phyloP scores from a whole-genome alignment of 495 filamentous ascomycete genomes.

The Penicillium turbatum region DNA sequence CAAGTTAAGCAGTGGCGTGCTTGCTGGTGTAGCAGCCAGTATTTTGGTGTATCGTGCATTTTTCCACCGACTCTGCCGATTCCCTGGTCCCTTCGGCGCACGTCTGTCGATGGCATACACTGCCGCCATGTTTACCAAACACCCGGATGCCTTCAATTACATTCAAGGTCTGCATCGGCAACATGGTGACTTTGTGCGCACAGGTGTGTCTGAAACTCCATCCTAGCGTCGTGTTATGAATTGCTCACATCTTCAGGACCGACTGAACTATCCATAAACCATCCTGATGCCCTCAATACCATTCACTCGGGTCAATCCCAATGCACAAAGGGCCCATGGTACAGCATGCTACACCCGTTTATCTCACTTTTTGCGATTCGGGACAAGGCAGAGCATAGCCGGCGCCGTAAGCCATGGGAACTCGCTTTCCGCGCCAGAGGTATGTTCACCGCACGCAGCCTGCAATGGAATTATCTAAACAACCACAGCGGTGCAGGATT shows the following conservation, averaged over 20 bases:
- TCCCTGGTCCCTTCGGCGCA: conserved; percentile 37
- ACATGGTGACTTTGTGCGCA: conserved; percentile 42
- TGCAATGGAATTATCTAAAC: too few relatives aligned
- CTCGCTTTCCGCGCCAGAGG: conserved; percentile 35
- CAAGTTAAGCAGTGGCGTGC: too few relatives aligned
- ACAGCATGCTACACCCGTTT: conserved; percentile 30
- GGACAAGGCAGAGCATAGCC: conserved; percentile 32
- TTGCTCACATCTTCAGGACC: conserved; percentile 9
- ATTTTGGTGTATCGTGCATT: conserved; percentile 34
- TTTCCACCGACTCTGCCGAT: conserved; percentile 31
- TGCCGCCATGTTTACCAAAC: conserved; percentile 12
- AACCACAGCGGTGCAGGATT: too few relatives aligned
- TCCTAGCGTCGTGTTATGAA: too few relatives aligned
- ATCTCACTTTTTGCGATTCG: conserved; percentile 37
- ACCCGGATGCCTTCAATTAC: conserved; percentile 20
- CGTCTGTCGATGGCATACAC: conserved; percentile 32
- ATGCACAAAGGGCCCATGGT: conserved; percentile 40
- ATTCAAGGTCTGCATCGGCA: conserved; percentile 38
- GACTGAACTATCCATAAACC: conserved; percentile 37
- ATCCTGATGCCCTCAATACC: conserved; percentile 30
- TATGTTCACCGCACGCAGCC: not conserved
- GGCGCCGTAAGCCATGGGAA: conserved; percentile 38
- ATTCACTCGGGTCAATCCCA: conserved; percentile 31
- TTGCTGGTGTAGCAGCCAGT: conserved; percentile 7
- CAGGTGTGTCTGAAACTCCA: not conserved